A percentile compares a stretch with the other conserved stretches of the same genome.
Evolutionary conservation across 495 filamentous ascomycete genomes (phyloP).

Genomic region (Ramalina intermedia): DNA sequence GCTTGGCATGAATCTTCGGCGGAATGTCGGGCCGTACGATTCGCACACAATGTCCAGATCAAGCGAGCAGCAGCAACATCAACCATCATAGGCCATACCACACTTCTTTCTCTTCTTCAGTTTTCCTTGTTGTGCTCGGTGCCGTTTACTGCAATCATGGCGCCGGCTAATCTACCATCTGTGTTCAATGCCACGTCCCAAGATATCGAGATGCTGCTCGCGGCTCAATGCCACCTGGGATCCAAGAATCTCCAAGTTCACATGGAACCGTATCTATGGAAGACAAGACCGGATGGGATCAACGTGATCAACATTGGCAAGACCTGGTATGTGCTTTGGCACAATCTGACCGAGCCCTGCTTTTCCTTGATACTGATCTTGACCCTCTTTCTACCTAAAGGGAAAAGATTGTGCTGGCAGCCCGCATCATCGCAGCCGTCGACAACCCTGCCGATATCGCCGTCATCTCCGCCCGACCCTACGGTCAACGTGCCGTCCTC

Average conservation of each 20-base stretch:
- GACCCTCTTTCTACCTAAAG: constrained; percentile 28
- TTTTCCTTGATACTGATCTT: background rate
- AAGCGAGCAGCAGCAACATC: background rate
- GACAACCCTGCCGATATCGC: constrained; percentile 99
- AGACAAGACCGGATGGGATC: constrained; percentile 93
- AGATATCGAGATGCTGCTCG: constrained; percentile 98
- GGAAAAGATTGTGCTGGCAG: constrained; percentile 98
- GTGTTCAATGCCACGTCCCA: constrained; percentile 72
- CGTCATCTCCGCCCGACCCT: constrained; percentile 98
- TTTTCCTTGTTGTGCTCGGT: constrained; percentile 31
- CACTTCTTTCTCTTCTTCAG: background rate
- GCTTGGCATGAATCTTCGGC: background rate
- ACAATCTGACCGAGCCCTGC: background rate
- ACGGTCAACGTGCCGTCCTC: constrained; percentile 96
- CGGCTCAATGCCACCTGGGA: constrained; percentile 91
- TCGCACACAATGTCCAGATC: constrained; percentile 6
- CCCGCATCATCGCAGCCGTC: constrained; percentile 94
- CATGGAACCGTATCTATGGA: constrained; percentile 99
- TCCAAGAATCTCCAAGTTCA: constrained; percentile 98
- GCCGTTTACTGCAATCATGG: constrained; percentile 66
- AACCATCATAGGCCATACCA: background rate
- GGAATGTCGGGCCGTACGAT: background rate
- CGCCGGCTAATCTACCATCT: constrained; percentile 77
- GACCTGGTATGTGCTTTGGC: constrained; percentile 60
- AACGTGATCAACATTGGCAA: constrained; percentile 99